Percentiles rank a stretch among this genome's conserved stretches.
These are phyloP conservation scores for Pholiota adiposa DNA, from an alignment of 1,284 basidiomycete species.

Conservation along the genomic window DNA sequence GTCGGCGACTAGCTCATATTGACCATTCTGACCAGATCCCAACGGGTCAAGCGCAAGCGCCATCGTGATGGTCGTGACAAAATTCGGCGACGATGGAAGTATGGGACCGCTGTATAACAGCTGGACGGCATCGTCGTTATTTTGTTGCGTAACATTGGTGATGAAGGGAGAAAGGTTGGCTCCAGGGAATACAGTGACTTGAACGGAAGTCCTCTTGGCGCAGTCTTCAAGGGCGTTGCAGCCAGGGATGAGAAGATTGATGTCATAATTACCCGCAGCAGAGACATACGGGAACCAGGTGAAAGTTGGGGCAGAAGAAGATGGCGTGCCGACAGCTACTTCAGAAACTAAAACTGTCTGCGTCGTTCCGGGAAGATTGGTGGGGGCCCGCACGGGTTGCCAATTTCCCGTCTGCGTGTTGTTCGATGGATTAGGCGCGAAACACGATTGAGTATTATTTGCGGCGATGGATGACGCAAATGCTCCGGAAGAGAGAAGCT, in stretches of 20 bases:
- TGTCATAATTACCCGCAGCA: constrained; percentile 83
- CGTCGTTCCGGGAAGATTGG: constrained; percentile 79
- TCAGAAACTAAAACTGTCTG: constrained; percentile 76
- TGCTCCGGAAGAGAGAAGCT: constrained; percentile 90
- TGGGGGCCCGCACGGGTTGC: constrained; percentile 64
- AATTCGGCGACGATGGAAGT: constrained; percentile 71
- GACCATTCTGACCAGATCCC: constrained; percentile 63
- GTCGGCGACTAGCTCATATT: constrained; percentile 84
- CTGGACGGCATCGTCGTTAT: constrained; percentile 62
- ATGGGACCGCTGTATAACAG: constrained; percentile 85
- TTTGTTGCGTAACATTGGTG: constrained; percentile 76
- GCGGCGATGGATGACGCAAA: constrained; percentile 72
- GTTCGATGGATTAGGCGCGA: constrained; percentile 72
- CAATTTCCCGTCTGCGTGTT: constrained; percentile 71
- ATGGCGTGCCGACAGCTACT: constrained; percentile 67
- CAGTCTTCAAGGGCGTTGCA: constrained; percentile 86
- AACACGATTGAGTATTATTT: constrained; percentile 75
- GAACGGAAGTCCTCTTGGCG: constrained; percentile 77
- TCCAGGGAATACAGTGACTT: constrained; percentile 84
- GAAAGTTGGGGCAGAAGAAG: constrained; percentile 70
- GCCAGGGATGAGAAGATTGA: constrained; percentile 88
- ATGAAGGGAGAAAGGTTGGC: constrained; percentile 66
- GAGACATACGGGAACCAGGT: constrained; percentile 93
- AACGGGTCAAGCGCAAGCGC: constrained; percentile 62
- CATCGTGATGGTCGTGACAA: constrained; percentile 78